Evolutionary conservation across 306 rosid species (phyloP).

Genomic region (Amphicarpaea edgeworthii): DNA sequence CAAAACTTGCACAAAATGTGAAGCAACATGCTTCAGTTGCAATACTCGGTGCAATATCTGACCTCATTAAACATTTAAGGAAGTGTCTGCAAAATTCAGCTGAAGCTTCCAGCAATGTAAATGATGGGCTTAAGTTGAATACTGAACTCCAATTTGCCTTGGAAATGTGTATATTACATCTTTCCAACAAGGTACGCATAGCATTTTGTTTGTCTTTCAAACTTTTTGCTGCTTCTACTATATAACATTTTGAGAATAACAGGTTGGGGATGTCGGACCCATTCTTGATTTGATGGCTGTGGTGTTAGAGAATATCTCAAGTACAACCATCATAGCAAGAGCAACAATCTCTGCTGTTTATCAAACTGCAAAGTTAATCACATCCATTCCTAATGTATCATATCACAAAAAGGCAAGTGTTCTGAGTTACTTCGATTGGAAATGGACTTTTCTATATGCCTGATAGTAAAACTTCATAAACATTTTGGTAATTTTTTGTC

Average conservation of each 20-base stretch:
- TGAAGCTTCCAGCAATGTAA: constrained; percentile 60
- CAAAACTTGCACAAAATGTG: constrained; percentile 74
- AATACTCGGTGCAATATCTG: constrained; percentile 75
- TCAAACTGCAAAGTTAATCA: constrained; percentile 77
- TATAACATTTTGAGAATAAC: constrained; percentile 53
- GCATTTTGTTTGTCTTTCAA: constrained; percentile 33
- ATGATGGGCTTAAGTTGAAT: constrained; percentile 56
- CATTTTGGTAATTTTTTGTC: constrained; percentile 28
- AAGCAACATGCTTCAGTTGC: constrained; percentile 74
- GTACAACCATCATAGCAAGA: constrained; percentile 65
- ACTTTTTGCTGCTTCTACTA: constrained; percentile 31
- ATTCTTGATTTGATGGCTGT: constrained; percentile 93
- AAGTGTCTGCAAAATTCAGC: constrained; percentile 74
- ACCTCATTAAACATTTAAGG: constrained; percentile 81
- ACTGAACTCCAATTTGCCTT: constrained; percentile 73
- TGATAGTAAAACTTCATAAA: constrained; percentile 41
- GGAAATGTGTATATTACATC: constrained; percentile 74
- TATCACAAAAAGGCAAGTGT: constrained; percentile 79
- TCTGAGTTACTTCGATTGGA: constrained; percentile 31
- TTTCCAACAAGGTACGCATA: constrained; percentile 73
- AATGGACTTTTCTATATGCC: constrained; percentile 33
- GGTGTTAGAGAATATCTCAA: constrained; percentile 76
- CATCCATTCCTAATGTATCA: constrained; percentile 79
- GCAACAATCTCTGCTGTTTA: constrained; percentile 78
- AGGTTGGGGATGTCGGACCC: constrained; percentile 93